phyloP scores from a whole-genome alignment of 2,329 filamentous ascomycete genomes.

The Colletotrichum orbiculare region DNA sequence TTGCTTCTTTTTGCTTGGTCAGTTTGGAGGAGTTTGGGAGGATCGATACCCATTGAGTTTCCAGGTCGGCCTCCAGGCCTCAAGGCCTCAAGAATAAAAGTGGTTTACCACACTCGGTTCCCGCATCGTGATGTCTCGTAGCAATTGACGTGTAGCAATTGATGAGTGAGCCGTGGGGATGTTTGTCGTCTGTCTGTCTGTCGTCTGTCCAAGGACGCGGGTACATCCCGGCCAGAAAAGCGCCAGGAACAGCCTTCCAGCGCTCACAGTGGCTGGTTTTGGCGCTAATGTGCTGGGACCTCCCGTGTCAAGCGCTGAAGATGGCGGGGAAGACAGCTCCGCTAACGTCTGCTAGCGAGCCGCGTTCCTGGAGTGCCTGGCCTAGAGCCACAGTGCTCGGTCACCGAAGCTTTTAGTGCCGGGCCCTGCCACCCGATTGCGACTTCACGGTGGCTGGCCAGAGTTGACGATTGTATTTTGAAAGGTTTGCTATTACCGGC shows the following conservation, averaged over 20 bases:
- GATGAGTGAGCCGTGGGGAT: too few relatives aligned
- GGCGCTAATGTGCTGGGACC: constrained; percentile 18
- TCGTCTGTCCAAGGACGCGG: constrained; percentile 1
- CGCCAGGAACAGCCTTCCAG: constrained; percentile 1
- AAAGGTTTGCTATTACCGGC: background rate
- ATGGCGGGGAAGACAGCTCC: constrained; percentile 14
- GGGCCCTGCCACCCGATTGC: constrained; percentile 25
- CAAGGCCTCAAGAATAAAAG: too few relatives aligned
- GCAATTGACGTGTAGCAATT: too few relatives aligned
- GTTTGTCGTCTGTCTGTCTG: too few relatives aligned
- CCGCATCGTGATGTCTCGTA: background rate
- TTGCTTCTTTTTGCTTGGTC: too few relatives aligned
- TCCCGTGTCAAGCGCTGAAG: constrained; percentile 27
- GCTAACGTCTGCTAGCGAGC: constrained; percentile 7
- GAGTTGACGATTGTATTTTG: constrained; percentile 12
- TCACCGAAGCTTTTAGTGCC: constrained; percentile 11
- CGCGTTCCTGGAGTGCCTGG: constrained; percentile 10
- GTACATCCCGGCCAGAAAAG: constrained; percentile 18
- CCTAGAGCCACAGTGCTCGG: constrained; percentile 21
- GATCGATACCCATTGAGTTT: too few relatives aligned
- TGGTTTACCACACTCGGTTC: too few relatives aligned
- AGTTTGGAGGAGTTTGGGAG: too few relatives aligned
- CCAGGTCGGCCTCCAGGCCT: too few relatives aligned
- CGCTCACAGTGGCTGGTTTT: constrained; percentile 21
- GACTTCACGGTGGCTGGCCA: constrained; percentile 26